phyloP scores from a whole-genome alignment of 2,329 filamentous ascomycete genomes.

The Zalaria obscura region DNA sequence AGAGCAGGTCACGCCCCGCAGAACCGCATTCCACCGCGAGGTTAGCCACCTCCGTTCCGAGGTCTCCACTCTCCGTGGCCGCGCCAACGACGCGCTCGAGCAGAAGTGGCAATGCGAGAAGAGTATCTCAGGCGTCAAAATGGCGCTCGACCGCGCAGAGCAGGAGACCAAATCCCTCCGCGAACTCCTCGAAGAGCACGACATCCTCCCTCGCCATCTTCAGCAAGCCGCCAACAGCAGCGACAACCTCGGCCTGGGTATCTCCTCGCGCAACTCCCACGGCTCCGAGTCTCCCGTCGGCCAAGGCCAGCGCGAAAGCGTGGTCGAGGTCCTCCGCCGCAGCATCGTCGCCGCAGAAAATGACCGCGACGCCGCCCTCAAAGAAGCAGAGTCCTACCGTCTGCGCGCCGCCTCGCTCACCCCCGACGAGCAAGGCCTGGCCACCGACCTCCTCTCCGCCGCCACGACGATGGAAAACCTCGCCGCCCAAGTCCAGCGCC shows the following conservation, averaged over 20 bases:
- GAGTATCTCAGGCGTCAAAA: slow-evolving; percentile 74
- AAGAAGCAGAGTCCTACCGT: slow-evolving; percentile 49
- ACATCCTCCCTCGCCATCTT: background rate
- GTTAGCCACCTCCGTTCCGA: slow-evolving; percentile 69
- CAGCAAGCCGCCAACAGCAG: background rate
- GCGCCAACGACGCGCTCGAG: slow-evolving; percentile 86
- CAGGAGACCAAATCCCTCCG: slow-evolving; percentile 81
- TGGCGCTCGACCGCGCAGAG: slow-evolving; percentile 91
- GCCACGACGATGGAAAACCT: slow-evolving; percentile 68
- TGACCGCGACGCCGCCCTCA: slow-evolving; percentile 57
- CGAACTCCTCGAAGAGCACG: slow-evolving; percentile 31
- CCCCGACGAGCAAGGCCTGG: slow-evolving; percentile 48
- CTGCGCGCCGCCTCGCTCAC: slow-evolving; percentile 46
- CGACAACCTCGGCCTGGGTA: slow-evolving; percentile 5
- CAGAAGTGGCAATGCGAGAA: slow-evolving; percentile 96
- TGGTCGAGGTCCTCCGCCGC: slow-evolving; percentile 51
- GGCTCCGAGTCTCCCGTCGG: slow-evolving; percentile 11
- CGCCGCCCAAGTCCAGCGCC: slow-evolving; percentile 62
- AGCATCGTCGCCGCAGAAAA: slow-evolving; percentile 55
- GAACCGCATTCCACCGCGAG: slow-evolving; percentile 71
- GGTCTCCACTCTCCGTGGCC: slow-evolving; percentile 66
- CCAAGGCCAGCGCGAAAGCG: slow-evolving; percentile 30
- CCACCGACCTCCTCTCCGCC: slow-evolving; percentile 57
- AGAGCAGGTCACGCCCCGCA: slow-evolving; percentile 48
- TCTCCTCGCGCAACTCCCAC: slow-evolving; percentile 6